Percentiles rank a stretch among this genome's conserved stretches.
phyloP scores from a whole-genome alignment of 2,329 filamentous ascomycete species.

The Xylariaceae sp. region DNA sequence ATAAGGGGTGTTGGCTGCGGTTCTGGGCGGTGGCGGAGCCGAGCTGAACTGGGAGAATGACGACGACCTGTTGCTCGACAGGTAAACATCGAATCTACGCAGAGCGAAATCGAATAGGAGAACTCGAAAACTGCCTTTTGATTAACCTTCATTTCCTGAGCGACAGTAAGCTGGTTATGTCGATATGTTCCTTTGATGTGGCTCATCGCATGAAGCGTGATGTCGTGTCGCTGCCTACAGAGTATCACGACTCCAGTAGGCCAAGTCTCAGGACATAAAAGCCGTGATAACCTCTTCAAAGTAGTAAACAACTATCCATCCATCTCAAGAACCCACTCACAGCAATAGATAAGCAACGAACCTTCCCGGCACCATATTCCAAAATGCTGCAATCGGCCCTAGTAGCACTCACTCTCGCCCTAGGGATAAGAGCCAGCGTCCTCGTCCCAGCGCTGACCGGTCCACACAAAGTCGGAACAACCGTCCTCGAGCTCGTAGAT shows the following conservation, averaged over 20 bases:
- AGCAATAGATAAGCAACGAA: neutral
- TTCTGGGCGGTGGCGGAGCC: slow-evolving; percentile 5
- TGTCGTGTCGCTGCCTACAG: neutral
- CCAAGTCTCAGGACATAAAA: slow-evolving; percentile 3
- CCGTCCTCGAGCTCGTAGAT: slow-evolving; percentile 24
- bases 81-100: neutral
- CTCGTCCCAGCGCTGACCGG: slow-evolving; percentile 20
- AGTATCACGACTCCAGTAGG: neutral
- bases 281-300: neutral
- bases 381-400: slow-evolving; percentile 11
- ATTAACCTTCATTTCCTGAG: neutral
- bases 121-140: neutral
- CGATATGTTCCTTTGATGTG: neutral
- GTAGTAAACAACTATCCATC: neutral
- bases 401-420: slow-evolving; percentile 3
- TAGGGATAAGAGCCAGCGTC: neutral
- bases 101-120: neutral
- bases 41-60: slow-evolving; percentile 2
- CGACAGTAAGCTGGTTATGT: neutral
- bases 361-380: neutral
- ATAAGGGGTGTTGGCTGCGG: neutral
- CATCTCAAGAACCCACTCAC: neutral
- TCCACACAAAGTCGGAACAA: slow-evolving; percentile 23
- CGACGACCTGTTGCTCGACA: neutral
- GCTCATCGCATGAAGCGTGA: neutral